Percentiles rank a stretch among this genome's conserved stretches.
Conservation (phyloP, 176 grass and related monocot species). For the Guadua angustifolia region DNA sequence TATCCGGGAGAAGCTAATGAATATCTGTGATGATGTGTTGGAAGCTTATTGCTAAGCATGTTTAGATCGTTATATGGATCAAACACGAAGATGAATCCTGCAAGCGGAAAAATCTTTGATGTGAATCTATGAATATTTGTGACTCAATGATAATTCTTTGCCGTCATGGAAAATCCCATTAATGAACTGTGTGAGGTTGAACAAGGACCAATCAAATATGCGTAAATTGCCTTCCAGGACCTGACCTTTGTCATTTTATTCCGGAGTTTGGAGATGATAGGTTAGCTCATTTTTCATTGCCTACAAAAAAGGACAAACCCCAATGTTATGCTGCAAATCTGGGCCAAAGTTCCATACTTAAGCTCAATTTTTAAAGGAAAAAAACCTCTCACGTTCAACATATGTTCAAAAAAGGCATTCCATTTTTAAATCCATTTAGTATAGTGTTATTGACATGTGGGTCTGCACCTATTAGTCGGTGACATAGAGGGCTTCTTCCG, state of each 20-base stretch:
- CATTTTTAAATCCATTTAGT: background rate
- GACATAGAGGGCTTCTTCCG: background rate
- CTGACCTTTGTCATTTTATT: slow-evolving; percentile 80
- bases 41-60: slow-evolving; percentile 81
- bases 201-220: slow-evolving; percentile 50
- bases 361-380: background rate
- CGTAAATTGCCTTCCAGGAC: slow-evolving; percentile 69
- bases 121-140: slow-evolving; percentile 74
- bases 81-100: slow-evolving; percentile 84
- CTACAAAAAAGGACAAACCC: background rate
- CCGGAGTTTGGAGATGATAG: slow-evolving; percentile 85
- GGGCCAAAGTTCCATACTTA: slow-evolving; percentile 28
- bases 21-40: slow-evolving; percentile 91
- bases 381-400: background rate
- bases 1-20: slow-evolving; percentile 86
- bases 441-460: slow-evolving; percentile 6
- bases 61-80: slow-evolving; percentile 97
- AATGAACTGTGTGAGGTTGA: slow-evolving; percentile 78
- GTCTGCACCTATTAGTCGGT: background rate
- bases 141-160: slow-evolving; percentile 50
- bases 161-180: slow-evolving; percentile 77
- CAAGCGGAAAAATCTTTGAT: slow-evolving; percentile 65
- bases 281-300: slow-evolving; percentile 56
- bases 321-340: slow-evolving; percentile 33
- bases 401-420: background rate